Percentiles rank a stretch among this genome's conserved stretches.
Conservation (phyloP, 1,284 basidiomycete genomes). For the Erythrobasidium hasegawianum region DNA sequence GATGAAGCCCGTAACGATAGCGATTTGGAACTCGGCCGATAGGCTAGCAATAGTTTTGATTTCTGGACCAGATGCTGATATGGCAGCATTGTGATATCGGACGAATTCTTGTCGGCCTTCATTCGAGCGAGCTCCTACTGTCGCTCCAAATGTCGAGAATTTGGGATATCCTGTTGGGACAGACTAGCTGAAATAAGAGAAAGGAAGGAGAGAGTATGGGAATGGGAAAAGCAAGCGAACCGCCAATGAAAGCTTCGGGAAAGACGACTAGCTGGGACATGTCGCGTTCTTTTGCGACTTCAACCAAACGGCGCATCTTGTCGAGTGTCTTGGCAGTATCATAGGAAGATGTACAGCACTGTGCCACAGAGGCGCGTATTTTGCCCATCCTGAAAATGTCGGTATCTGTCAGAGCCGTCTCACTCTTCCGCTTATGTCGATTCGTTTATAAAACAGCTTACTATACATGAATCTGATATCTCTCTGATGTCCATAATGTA, state of each 20-base stretch:
- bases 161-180: slow-evolving; percentile 61
- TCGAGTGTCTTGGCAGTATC: slow-evolving; percentile 37
- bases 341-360: slow-evolving; percentile 37
- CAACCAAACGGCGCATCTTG: slow-evolving; percentile 38
- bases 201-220: not conserved
- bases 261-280: slow-evolving; percentile 40
- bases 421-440: too few species aligned
- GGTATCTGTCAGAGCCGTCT: too few species aligned
- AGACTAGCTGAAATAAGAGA: slow-evolving; percentile 9
- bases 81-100: slow-evolving; percentile 58
- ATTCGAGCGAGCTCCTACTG: slow-evolving; percentile 57
- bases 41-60: slow-evolving; percentile 57
- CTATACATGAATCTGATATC: too few species aligned
- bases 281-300: slow-evolving; percentile 37
- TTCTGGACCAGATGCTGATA: slow-evolving; percentile 56
- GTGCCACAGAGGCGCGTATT: slow-evolving; percentile 39
- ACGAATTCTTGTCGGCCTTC: slow-evolving; percentile 62
- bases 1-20: slow-evolving; percentile 65
- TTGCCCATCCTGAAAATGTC: not conserved
- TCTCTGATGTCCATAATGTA: too few species aligned
- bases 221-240: slow-evolving; percentile 14
- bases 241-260: slow-evolving; percentile 40
- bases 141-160: slow-evolving; percentile 59
- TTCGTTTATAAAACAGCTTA: too few species aligned
- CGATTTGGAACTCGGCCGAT: slow-evolving; percentile 56